Percentiles rank a stretch among this genome's conserved stretches.
Conservation (phyloP, 2,329 filamentous ascomycete genomes). For the Stagonosporopsis rhizophila region DNA sequence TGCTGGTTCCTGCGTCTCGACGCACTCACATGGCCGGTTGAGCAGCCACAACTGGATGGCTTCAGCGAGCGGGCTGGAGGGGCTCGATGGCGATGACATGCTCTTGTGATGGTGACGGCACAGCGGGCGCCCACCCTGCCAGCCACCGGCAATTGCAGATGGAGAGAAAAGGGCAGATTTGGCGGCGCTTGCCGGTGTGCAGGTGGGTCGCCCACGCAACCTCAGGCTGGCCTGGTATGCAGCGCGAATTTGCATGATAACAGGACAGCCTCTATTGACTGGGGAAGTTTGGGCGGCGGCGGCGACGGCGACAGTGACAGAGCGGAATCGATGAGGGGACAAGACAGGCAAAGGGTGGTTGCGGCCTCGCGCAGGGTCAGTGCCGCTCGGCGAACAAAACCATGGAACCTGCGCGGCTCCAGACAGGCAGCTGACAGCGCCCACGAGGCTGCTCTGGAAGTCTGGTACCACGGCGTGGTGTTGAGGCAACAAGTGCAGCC, state of each 20-base stretch:
- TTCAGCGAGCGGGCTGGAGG: conserved; percentile 28
- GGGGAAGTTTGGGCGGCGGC: conserved; percentile 16
- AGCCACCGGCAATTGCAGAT: conserved; percentile 15
- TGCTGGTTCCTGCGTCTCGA: conserved; percentile 48
- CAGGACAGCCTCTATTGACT: conserved; percentile 20
- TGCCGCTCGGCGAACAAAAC: conserved; percentile 1
- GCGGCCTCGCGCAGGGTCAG: conserved; percentile 10
- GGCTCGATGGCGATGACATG: conserved; percentile 22
- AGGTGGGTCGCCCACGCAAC: conserved; percentile 10
- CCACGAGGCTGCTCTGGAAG: conserved; percentile 5
- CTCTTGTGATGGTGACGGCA: conserved; percentile 20
- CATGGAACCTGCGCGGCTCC: conserved; percentile 1
- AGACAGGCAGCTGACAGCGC: background rate
- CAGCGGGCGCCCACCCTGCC: conserved; percentile 3
- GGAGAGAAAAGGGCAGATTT: conserved; percentile 4
- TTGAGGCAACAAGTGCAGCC: conserved; percentile 7
- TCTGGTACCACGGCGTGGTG: conserved; percentile 10
- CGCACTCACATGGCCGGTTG: conserved; percentile 30
- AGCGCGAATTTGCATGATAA: conserved; percentile 22
- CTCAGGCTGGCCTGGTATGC: conserved; percentile 1
- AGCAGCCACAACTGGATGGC: conserved; percentile 35
- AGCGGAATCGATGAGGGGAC: conserved; percentile 5
- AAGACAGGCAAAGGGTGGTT: conserved; percentile 10
- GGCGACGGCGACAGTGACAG: conserved; percentile 10
- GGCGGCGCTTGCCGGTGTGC: conserved; percentile 14